Base-by-base conservation (phyloP, 1,284 basidiomycete species). In the Sporisorium sorghi region DNA sequence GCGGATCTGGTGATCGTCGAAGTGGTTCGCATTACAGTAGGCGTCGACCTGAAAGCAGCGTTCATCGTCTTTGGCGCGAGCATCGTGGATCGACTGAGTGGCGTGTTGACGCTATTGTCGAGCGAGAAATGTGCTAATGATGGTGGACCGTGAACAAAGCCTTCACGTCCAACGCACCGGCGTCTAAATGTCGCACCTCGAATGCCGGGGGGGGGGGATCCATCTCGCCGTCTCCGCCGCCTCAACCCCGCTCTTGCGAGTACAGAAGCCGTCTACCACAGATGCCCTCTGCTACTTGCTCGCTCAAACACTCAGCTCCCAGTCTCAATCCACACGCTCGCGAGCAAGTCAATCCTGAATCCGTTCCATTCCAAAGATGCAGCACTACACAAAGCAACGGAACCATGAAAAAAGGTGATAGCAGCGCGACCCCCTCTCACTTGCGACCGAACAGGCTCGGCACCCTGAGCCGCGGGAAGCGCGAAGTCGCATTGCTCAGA, bases 371-470 rank as follows among this genome's bases (percentile, higher is more conserved):
- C 4, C 21, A 43, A 37, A 46, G 21, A 58, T 32, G n/a, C 28
- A 49, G 39, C 15, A 12, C 5, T 8, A 39, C 24, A 21, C 23
- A 23, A 32, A 55, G 23, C 24, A 32, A 49, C 8, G 12, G 19
- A n/a, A n/a, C n/a, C n/a, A 30, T 35, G 33, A 28, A 11, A 24
- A 32, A n/a, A n/a, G n/a, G n/a, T 0, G 26, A 43, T n/a, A 19
- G 46, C 15, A 33, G 46, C 43, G 11, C 46, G 19, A 23, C 12
- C 8, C 17, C 2, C n/a, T 5, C 19, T 50, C 24, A 70, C 67
- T 70, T 70, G 21, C 67, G 39, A 17, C 60, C 67, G 12, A 70
- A 70, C 30, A 70, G n/a, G 19, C 60, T 60, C 0, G 67, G 60
- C 37, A 63, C 42, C 52, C 39, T 50, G 23, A 70, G 23, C 1